Percentiles rank a stretch among this genome's conserved stretches.
Evolutionary conservation across 257 asterid species (phyloP).

Genomic region (Capsicum pubescens): DNA sequence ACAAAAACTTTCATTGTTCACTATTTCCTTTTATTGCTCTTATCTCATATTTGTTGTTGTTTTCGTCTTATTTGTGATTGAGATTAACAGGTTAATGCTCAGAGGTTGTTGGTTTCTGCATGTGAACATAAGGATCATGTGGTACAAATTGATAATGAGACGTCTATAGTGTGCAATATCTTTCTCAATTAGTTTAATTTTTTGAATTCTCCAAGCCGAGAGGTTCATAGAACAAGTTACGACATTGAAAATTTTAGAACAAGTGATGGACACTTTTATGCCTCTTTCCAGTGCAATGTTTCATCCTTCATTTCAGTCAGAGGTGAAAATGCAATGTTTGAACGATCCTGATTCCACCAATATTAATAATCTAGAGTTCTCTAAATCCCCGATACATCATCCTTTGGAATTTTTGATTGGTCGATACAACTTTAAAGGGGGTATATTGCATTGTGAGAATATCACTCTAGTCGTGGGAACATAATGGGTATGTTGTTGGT

Average conservation of each 20-base stretch:
- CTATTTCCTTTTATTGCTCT: neutral
- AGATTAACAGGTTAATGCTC: constrained; percentile 46
- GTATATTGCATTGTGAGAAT: too few species aligned
- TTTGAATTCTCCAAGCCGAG: neutral
- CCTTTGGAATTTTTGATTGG: neutral
- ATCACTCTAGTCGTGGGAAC: too few species aligned
- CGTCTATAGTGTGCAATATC: constrained; percentile 33
- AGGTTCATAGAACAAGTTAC: neutral
- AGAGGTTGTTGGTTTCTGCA: constrained; percentile 45
- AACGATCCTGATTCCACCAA: neutral
- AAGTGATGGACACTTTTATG: neutral
- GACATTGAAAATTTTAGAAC: neutral
- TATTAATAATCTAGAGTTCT: neutral
- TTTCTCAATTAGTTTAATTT: neutral
- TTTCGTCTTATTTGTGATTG: neutral
- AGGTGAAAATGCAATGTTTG: neutral
- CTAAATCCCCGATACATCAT: neutral
- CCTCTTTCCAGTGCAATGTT: neutral
- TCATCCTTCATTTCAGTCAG: neutral
- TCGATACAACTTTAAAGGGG: neutral
- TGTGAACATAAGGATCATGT: constrained; percentile 40
- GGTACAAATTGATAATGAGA: constrained; percentile 35
- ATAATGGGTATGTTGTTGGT: too few species aligned
- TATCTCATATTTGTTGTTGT: neutral
- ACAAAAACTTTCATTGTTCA: neutral